phyloP scores from a whole-genome alignment of 768 basidiomycete genomes.

The Pleurotus tuber-regium region DNA sequence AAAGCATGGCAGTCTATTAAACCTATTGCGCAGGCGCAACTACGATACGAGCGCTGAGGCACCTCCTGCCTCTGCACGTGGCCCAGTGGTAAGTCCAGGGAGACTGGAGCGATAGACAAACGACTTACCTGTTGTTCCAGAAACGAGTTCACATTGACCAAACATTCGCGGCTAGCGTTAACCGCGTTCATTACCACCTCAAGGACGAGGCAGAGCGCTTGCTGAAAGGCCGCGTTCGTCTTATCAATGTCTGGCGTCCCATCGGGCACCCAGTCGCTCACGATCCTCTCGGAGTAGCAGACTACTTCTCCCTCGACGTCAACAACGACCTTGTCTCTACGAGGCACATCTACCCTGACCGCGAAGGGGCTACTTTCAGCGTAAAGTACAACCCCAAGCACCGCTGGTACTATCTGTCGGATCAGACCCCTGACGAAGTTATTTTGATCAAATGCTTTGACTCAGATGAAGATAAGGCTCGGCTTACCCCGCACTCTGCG shows the following conservation, averaged over 20 bases:
- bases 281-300: conserved; percentile 38
- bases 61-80: background rate
- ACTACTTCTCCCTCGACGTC: conserved; percentile 35
- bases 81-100: background rate
- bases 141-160: conserved; percentile 37
- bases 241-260: conserved; percentile 48
- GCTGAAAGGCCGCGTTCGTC: conserved; percentile 39
- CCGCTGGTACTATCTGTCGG: conserved; percentile 36
- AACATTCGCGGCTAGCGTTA: conserved; percentile 30
- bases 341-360: conserved; percentile 30
- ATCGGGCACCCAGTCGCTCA: conserved; percentile 35
- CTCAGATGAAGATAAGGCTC: conserved; percentile 2
- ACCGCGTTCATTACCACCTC: conserved; percentile 37
- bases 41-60: background rate
- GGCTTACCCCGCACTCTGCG: conserved; percentile 61
- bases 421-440: conserved; percentile 31
- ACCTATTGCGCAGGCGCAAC: background rate
- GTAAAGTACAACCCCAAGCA: conserved; percentile 31
- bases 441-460: conserved; percentile 34
- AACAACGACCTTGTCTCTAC: conserved; percentile 29
- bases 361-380: conserved; percentile 35
- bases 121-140: conserved; percentile 4
- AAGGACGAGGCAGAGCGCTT: conserved; percentile 34
- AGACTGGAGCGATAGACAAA: background rate
- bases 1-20: too few species aligned